Evolutionary conservation across 352 stramenopile genomes (phyloP), one percentile per base, ranked within the genome.

Genomic region (Phytophthora ramorum): DNA sequence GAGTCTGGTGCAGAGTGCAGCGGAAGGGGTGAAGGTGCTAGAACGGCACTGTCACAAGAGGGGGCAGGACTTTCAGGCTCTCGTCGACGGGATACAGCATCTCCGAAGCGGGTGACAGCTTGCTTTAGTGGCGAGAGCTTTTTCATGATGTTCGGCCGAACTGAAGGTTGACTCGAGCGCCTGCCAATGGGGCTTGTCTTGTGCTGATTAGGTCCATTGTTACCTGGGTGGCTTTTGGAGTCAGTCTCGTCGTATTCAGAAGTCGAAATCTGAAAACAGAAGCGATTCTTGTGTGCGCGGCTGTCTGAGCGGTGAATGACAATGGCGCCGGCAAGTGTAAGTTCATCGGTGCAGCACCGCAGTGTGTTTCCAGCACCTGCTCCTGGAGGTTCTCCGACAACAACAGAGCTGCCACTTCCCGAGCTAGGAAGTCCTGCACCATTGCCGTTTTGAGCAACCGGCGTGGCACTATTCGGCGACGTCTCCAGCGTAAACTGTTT

Each of bases 251-350:
- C 67, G 4, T 83, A 79, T 50, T 84, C 78, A 1, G 79, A 79
- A 8, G 78, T 91, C 2, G 86, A 90, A 20, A 95, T 89, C 48
- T 95, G 86, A 57, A 95, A 95, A 37, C 84, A 95, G 46, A 87
- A 93, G 1, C 79, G 80, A 37, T 92, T 89, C 52, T 88, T 90
- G 52, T 90, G 74, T 3, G 73, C 74, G 1, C 82, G 81, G 45
- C 79, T 87, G 32, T 93, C 88, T 0, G 83, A 76, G 2, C 85
- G 84, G 41, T 93, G 88, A 45, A 96, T 89, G 20, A 96, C 85
- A 40, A 96, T 94, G 1, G 85, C 88, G 4, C 88, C 88, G 0
- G 84, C 81, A 8, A 96, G 66, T 47, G 88, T 76, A 13, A 96
- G 64, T 17, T 84, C 82, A 47, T 92, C 81, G 0, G 76, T 90